Evolutionary conservation across 2,329 filamentous ascomycete genomes (phyloP), one percentile per base, ranked within the genome.

Genomic region (Neoscytalidium dimidiatum): DNA sequence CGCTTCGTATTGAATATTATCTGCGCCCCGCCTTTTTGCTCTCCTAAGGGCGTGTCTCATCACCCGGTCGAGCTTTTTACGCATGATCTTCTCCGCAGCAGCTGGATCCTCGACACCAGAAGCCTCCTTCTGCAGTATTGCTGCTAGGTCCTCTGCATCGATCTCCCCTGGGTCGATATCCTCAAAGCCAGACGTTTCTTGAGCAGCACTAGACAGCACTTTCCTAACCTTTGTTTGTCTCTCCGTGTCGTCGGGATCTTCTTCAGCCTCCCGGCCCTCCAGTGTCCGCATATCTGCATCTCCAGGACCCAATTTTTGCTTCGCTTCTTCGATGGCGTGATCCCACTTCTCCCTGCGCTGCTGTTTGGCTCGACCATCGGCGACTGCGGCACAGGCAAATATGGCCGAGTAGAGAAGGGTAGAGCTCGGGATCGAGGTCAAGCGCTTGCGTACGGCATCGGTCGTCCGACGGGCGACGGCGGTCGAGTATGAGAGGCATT

Each of bases 371-470:
- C 81, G 79, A 5, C 85, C 85, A 73, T 92, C 90, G 31, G 85
- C 79, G 3, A 90, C 79, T 11, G 88, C 84, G 1, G 88, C 89
- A 2, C 86, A 85, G 4, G 87, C 88, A 71, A 91, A 85, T 62
- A 90, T 84, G 35, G 87, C 86, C 28, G 89, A 89, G 72, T 91
- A 92, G 73, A 84, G 85, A 43, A 89, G 85, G 26, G 89, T 91
- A 35, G 78, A 78, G 2, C 72, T 89, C 82, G 66, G 88, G 68
- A 77, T 88, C 80, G 76, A 83, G 78, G 71, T 82, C 75, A 44
- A 80, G 81, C 83, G 75, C 68, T 83, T 83, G 62, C 84, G 83
- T 70, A 81, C 82, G 60, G 82, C 74, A 33, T 81, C 77, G 33
- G 82, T 78, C 23, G 81, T 78, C 71, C 82, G 83, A 65, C 84